phyloP scores from a whole-genome alignment of 495 filamentous ascomycete genomes.

The Aspergillus diversus region DNA sequence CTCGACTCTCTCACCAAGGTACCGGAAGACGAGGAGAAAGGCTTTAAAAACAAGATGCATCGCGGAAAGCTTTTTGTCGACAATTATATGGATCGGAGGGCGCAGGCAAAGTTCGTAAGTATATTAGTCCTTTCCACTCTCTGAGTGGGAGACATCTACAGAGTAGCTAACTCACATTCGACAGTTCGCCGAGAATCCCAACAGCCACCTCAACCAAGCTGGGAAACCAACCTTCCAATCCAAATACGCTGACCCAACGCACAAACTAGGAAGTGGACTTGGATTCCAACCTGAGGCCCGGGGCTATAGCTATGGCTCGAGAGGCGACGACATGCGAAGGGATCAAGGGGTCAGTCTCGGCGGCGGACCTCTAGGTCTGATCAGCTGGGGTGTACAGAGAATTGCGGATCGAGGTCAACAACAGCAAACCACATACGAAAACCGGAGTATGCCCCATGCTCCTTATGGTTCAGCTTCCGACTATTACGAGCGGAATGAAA shows the following conservation, averaged over 20 bases:
- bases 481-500: slow-evolving; percentile 10
- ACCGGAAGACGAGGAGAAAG: slow-evolving; percentile 13
- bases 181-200: slow-evolving; percentile 26
- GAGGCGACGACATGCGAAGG: slow-evolving; percentile 5
- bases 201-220: slow-evolving; percentile 21
- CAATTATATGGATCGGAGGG: slow-evolving; percentile 51
- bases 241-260: slow-evolving; percentile 51
- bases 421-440: slow-evolving; percentile 4
- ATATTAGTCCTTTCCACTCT: background rate
- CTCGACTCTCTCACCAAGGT: slow-evolving; percentile 13
- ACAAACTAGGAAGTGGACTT: slow-evolving; percentile 24
- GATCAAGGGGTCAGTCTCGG: background rate
- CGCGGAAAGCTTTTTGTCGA: slow-evolving; percentile 39
- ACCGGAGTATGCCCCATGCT: background rate
- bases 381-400: background rate
- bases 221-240: slow-evolving; percentile 39
- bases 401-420: background rate
- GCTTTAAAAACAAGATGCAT: slow-evolving; percentile 13
- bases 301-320: slow-evolving; percentile 1
- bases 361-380: background rate
- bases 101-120: slow-evolving; percentile 61
- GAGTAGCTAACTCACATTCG: slow-evolving; percentile 12
- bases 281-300: background rate
- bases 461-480: background rate
- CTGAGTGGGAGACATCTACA: no score